phyloP scores from a whole-genome alignment of 129 eudicot genomes.

The Saposhnikovia divaricata region DNA sequence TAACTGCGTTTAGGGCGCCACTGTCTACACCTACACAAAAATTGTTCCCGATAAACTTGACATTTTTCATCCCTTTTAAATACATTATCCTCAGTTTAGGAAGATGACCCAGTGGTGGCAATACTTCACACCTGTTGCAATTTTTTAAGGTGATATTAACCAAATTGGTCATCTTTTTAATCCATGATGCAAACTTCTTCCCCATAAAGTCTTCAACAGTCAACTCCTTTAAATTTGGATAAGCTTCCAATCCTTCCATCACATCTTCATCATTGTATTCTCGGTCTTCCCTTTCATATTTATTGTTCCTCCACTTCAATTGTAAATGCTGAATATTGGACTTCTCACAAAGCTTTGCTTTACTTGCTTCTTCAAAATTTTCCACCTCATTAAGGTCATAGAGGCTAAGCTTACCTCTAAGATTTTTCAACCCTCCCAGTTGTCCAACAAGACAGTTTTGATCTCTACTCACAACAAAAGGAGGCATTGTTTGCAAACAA shows the following conservation, averaged over 20 bases:
- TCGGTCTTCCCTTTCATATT: not conserved
- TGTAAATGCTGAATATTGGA: not conserved
- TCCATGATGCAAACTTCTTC: slow-evolving; percentile 18
- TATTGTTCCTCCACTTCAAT: not conserved
- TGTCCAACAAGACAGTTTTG: slow-evolving; percentile 6
- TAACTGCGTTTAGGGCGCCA: not conserved
- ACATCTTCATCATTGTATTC: slow-evolving; percentile 7
- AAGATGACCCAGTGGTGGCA: slow-evolving; percentile 8
- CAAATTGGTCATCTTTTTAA: not conserved
- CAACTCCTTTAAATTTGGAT: slow-evolving; percentile 9
- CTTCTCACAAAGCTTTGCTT: not conserved
- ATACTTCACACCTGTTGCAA: slow-evolving; percentile 1
- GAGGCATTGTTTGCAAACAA: slow-evolving; percentile 3
- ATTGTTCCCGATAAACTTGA: too few relatives aligned
- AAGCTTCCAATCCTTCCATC: not conserved
- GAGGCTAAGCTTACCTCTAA: not conserved
- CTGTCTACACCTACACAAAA: not conserved
- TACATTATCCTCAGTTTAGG: not conserved
- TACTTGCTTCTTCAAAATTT: not conserved
- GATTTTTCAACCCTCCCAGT: slow-evolving; percentile 8
- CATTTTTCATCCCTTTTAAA: not conserved
- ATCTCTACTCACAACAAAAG: not conserved
- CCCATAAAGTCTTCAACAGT: not conserved
- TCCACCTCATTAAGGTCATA: not conserved
- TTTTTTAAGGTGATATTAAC: not conserved